Percentiles rank a stretch among this genome's conserved stretches.
phyloP scores from a whole-genome alignment of 2,329 filamentous ascomycete species.

The Coniochaeta ligniaria region DNA sequence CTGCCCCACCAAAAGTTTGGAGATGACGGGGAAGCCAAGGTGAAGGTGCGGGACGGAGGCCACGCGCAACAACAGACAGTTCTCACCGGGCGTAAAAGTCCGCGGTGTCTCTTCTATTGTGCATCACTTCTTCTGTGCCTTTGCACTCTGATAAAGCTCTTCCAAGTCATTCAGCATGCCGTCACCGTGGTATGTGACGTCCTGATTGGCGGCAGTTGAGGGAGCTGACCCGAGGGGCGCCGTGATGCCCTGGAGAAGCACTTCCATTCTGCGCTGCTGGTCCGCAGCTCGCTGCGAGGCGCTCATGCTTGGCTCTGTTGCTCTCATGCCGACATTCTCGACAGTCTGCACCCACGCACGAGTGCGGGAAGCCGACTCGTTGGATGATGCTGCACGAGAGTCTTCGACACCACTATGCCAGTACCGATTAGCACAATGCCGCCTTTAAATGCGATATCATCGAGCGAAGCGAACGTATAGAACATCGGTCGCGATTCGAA shows the following conservation, averaged over 20 bases:
- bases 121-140: not conserved
- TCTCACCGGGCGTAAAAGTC: not conserved
- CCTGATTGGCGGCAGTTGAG: not conserved
- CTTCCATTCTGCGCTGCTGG: not conserved
- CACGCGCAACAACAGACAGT: not conserved
- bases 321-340: not conserved
- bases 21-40: not conserved
- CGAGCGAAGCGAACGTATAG: conserved; percentile 47
- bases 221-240: not conserved
- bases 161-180: not conserved
- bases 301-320: not conserved
- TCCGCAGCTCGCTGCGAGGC: not conserved
- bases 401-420: not conserved
- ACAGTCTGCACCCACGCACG: not conserved
- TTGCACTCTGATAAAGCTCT: not conserved
- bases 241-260: not conserved
- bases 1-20: not conserved
- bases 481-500: conserved; percentile 73
- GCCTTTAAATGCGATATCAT: not conserved
- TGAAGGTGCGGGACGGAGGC: too few species aligned
- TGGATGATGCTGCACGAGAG: not conserved
- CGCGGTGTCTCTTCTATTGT: not conserved
- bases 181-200: not conserved
- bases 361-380: not conserved
- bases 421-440: not conserved